Evolutionary conservation across 2,329 filamentous ascomycete genomes (phyloP).

Genomic region (Pestalotiopsis sp.): DNA sequence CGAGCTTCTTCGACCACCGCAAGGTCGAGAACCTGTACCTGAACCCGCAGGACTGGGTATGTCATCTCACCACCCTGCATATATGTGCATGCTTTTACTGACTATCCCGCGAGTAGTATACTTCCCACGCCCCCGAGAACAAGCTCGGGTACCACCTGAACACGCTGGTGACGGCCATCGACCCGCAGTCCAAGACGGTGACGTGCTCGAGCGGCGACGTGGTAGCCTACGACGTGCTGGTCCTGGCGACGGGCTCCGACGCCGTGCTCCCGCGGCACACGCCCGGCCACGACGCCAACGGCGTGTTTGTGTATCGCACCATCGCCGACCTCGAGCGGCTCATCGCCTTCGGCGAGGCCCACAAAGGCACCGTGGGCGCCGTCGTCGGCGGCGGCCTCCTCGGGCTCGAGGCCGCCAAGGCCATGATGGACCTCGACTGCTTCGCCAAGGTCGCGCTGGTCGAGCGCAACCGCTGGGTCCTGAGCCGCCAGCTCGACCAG

Average conservation of each 20-base stretch:
- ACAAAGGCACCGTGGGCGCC: conserved; percentile 67
- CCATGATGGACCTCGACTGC: conserved; percentile 81
- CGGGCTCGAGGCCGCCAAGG: conserved; percentile 86
- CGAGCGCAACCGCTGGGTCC: conserved; percentile 79
- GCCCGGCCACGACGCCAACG: conserved; percentile 75
- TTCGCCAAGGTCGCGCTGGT: conserved; percentile 76
- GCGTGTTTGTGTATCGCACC: conserved; percentile 87
- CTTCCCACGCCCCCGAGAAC: conserved; percentile 59
- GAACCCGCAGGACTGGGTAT: conserved; percentile 80
- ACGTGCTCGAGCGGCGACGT: conserved; percentile 68
- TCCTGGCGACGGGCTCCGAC: conserved; percentile 84
- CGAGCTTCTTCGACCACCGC: conserved; percentile 84
- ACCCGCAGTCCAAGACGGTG: conserved; percentile 64
- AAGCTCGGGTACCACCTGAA: conserved; percentile 76
- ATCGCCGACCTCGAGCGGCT: conserved; percentile 79
- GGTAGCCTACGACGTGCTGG: conserved; percentile 76
- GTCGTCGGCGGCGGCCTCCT: conserved; percentile 85
- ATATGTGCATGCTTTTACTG: background rate
- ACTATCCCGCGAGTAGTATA: conserved; percentile 53
- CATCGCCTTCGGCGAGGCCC: conserved; percentile 68
- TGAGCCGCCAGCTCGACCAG: conserved; percentile 78
- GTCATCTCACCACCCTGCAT: background rate
- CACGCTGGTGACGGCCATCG: conserved; percentile 69
- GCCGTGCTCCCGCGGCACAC: conserved; percentile 72
- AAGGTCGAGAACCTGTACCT: conserved; percentile 86